Evolutionary conservation across 2,329 filamentous ascomycete genomes (phyloP), one percentile per base, ranked within the genome.

Genomic region (Rachicladosporium sp.): DNA sequence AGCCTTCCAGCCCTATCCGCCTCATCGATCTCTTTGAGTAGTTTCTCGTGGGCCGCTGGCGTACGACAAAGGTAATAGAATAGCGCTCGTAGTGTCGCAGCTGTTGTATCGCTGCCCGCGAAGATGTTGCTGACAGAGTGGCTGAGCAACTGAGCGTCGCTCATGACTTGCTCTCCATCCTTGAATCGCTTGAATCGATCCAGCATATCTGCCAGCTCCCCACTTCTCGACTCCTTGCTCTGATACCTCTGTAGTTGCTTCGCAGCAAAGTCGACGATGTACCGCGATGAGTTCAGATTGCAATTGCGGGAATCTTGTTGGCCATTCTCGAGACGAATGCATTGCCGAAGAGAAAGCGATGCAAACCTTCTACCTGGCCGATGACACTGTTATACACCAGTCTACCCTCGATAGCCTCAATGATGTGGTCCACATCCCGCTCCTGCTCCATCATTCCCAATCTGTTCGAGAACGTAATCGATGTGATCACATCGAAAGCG

Each of bases 91-190:
- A 68, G 48, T 1, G 58, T 53, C 30, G 62, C 64, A 6, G 60
- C 63, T 2, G 62, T 66, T 4, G 63, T 66, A 38, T 63, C 61
- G 31, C 51, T 55, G 4, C 62, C 62, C 5, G 61, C 60, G 38
- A 57, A 53, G 11, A 30, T 80, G 64, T 53, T 75, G 74, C 63
- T 76, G 4, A 29, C 35, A 4, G 44, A 41, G 38, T 50, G 46
- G 6, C 39, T 46, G 9, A 51, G 44, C 36, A 52, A 40, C 11
- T 39, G 38, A 10, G 43, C 38, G 15, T 49, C 43, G 33, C 43
- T 43, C 43, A 50, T 51, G 7, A 50, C 37, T 35, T 46, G 42
- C 30, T 49, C 46, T 10, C 46, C 47, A 33, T 52, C 48, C 19
- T 46, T 48, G 36, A 42, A 45, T 12, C 46, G 35, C 37, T 47